A percentile compares a stretch with the other conserved stretches of the same genome.
phyloP scores from a whole-genome alignment of 148 eudicot genomes.

The Persicaria tinctoria region DNA sequence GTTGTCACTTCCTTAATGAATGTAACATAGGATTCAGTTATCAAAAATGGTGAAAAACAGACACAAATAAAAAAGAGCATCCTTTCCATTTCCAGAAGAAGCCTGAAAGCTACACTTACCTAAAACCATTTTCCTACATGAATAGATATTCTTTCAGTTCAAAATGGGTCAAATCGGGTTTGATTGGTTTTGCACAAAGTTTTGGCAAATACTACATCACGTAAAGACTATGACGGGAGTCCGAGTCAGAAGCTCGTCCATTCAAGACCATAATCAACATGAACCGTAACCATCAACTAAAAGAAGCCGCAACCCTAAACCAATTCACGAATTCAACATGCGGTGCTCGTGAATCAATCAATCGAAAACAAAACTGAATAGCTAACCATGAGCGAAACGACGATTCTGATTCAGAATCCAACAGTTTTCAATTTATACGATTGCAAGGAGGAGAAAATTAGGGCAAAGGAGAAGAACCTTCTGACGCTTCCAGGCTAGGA shows the following conservation, averaged over 20 bases:
- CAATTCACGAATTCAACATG: neutral
- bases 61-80: neutral
- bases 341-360: neutral
- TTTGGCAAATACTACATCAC: neutral
- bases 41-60: neutral
- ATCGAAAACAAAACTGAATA: neutral
- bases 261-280: neutral
- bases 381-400: neutral
- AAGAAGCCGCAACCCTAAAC: neutral
- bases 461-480: slow-evolving; percentile 29
- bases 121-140: neutral
- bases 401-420: neutral
- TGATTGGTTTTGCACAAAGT: neutral
- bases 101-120: neutral
- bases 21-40: neutral
- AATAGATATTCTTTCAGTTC: neutral
- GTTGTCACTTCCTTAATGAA: neutral
- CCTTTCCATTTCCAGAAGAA: neutral
- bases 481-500: slow-evolving; percentile 54
- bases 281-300: too few species aligned
- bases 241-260: neutral
- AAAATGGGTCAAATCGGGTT: neutral
- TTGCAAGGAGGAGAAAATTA: neutral
- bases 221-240: too few species aligned
- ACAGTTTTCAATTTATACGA: neutral